Conservation (phyloP, 2,329 filamentous ascomycete genomes). For the Fusarium miscanthi region DNA sequence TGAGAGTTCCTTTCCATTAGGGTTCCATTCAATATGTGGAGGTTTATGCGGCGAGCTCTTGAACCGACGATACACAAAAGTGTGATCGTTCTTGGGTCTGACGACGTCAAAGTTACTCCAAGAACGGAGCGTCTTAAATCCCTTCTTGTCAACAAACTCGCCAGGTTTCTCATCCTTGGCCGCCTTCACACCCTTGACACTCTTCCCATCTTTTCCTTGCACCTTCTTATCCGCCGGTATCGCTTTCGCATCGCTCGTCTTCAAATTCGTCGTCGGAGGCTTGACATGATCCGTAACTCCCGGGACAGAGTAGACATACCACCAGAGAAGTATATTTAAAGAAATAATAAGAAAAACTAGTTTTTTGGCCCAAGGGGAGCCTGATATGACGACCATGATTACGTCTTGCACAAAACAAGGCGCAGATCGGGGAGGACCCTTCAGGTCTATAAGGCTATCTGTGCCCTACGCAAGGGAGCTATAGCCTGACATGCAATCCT, state of each 20-base stretch:
- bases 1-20: constrained; percentile 31
- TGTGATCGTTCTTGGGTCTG: constrained; percentile 12
- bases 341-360: constrained; percentile 10
- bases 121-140: constrained; percentile 23
- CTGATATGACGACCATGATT: constrained; percentile 30
- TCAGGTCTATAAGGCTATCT: constrained; percentile 18
- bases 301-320: constrained; percentile 1
- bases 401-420: neutral
- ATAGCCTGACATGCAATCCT: neutral
- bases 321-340: constrained; percentile 23
- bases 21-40: constrained; percentile 31
- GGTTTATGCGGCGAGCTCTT: constrained; percentile 42
- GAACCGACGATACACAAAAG: constrained; percentile 38
- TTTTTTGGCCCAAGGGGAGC: constrained; percentile 30
- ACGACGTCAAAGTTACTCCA: constrained; percentile 37
- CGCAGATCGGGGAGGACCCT: constrained; percentile 7
- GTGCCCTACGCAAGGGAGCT: constrained; percentile 28
- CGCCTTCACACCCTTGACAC: neutral
- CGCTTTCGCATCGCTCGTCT: neutral
- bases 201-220: neutral
- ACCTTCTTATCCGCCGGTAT: neutral
- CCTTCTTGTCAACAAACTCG: neutral
- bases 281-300: neutral
- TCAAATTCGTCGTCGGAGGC: neutral
- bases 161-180: neutral